Evolutionary conservation across 176 grass and related monocot genomes (phyloP).

Genomic region (Phyllostachys edulis): DNA sequence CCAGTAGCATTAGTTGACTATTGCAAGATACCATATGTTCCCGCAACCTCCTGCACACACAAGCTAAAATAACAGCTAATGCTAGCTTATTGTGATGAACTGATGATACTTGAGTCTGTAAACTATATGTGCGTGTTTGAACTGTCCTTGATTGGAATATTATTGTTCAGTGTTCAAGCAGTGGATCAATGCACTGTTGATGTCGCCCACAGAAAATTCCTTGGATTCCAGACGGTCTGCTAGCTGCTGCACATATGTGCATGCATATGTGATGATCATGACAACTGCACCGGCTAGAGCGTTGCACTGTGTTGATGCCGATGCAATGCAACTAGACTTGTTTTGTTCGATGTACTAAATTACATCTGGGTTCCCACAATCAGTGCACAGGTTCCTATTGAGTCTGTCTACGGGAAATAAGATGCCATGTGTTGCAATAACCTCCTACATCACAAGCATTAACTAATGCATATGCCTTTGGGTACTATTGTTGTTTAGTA

Average conservation of each 20-base stretch:
- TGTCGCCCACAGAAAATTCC: constrained; percentile 39
- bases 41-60: constrained; percentile 44
- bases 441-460: constrained; percentile 20
- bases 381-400: constrained; percentile 22
- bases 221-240: constrained; percentile 31
- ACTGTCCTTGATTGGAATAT: constrained; percentile 25
- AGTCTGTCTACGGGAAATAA: constrained; percentile 29
- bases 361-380: constrained; percentile 10
- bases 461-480: neutral
- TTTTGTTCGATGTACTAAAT: neutral
- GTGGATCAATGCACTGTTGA: constrained; percentile 4
- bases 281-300: constrained; percentile 39
- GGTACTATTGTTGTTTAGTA: neutral
- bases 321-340: neutral
- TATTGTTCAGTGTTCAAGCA: neutral
- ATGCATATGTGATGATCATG: constrained; percentile 26
- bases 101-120: too few species aligned
- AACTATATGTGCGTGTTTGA: neutral
- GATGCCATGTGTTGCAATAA: constrained; percentile 42
- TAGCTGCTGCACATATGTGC: constrained; percentile 12
- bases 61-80: neutral
- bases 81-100: too few species aligned
- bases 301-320: neutral
- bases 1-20: constrained; percentile 30
- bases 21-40: constrained; percentile 45